Conservation (phyloP, 1,284 basidiomycete species). For the Cerrena zonata region DNA sequence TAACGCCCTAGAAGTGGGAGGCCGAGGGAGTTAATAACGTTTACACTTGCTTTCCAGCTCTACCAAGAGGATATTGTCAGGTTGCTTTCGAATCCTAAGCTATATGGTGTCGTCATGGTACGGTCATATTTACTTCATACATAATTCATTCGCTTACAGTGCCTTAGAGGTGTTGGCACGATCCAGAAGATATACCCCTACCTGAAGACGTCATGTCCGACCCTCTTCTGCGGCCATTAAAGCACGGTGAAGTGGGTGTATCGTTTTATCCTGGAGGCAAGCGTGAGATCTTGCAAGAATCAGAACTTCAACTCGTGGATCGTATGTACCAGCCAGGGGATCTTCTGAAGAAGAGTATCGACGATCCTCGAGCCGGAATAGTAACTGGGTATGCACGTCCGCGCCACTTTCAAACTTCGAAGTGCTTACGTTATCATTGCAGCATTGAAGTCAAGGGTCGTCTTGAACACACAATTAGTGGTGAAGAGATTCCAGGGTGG, state of each 20-base stretch:
- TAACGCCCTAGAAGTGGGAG: too few relatives aligned
- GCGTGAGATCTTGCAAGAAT: conserved; percentile 70
- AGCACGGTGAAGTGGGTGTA: conserved; percentile 78
- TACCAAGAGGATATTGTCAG: conserved; percentile 74
- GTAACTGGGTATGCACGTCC: conserved; percentile 39
- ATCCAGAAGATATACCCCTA: conserved; percentile 60
- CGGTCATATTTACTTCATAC: conserved; percentile 12
- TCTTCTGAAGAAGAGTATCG: conserved; percentile 73
- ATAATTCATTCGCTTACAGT: conserved; percentile 1
- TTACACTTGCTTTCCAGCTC: conserved; percentile 39
- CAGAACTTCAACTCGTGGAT: conserved; percentile 69
- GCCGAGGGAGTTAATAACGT: background rate
- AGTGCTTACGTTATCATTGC: background rate
- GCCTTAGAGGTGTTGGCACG: conserved; percentile 73
- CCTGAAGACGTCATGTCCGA: conserved; percentile 40
- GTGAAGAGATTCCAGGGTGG: conserved; percentile 58
- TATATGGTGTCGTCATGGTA: conserved; percentile 53
- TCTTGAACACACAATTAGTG: conserved; percentile 73
- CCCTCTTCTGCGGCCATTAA: conserved; percentile 71
- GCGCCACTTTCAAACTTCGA: background rate
- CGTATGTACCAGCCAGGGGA: conserved; percentile 79
- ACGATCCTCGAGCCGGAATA: conserved; percentile 74
- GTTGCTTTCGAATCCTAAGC: conserved; percentile 37
- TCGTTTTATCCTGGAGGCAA: conserved; percentile 56
- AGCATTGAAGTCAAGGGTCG: conserved; percentile 56